Base-by-base conservation (phyloP, 305 asterid genomes). In the Fraxinus paxiana region DNA sequence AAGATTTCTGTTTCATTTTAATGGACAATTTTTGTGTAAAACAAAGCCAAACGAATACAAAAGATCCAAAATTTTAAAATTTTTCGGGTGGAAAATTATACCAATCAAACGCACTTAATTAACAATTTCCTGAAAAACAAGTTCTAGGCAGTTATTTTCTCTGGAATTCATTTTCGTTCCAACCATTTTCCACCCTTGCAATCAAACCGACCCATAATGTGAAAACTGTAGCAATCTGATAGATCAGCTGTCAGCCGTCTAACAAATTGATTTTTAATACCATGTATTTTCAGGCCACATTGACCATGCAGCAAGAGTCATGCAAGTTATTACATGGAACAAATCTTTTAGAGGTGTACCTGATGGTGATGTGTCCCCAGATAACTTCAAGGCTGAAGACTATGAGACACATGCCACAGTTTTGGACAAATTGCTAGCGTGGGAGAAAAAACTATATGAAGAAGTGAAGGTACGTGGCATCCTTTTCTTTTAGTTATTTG, bases 271-370 rank as follows among this genome's bases (percentile, higher is more conserved):
- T 75, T 46, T 76, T 48, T 59, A 28, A 76, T 63, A 69, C 56
- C 33, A 51, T 81, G 56, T 78, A 59, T 46, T 84, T 87, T 88
- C 92, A 95, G 99, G 97, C 67, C 98, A 92, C 85, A 96, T 96
- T 33, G 96, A 96, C 83, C 99, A 96, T 80, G 98, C 99, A 26
- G 92, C 94, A 4, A 88, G 97, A 81, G 99, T 96, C 37, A 96
- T 96, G 99, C 97, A 89, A 83, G 98, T 94, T 73, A 96, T 96
- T 78, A 96, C 99, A 22, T 96, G 99, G 99, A 96, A 96, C 88
- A 90, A 91, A 85, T 94, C 99, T 79, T 92, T 92, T 83, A 92
- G 84, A 84, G 97, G 98, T 24, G 83, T 79, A 35, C 84, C 92
- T 18, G 89, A 89, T 83, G 91, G 95, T 12, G 96, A 92, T 63